Evolutionary conservation across 441 rosid species (phyloP), one percentile per base, ranked within the genome.

Genomic region (Daphne laureola): DNA sequence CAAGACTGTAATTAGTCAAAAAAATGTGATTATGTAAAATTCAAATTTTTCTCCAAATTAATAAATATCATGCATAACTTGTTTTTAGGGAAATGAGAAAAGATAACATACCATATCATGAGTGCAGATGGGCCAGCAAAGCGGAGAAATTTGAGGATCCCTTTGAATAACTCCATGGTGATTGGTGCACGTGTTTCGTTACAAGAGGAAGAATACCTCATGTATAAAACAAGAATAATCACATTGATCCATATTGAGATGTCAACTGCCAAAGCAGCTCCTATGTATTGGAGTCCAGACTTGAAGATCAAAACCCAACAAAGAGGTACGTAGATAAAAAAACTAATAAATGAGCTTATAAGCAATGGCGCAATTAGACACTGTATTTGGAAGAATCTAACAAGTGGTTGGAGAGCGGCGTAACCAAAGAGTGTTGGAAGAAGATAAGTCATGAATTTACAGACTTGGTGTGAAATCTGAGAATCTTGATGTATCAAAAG

Each of bases 241-340:
- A 67, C 78, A 26, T 74, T 69, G 17, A 82, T 40, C 89, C 83
- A 82, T 47, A 68, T 62, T 11, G 88, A 82, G 25, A 76, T 56
- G 53, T 79, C 27, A 0, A 71, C 58, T 8, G 92, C 76, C 57
- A 79, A 14, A 21, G 88, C 92, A 48, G 79, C 88, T 23, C 88
- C 88, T 11, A 79, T 15, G 54, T 60, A 67, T 13, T 58, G 57
- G 17, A 82, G 74, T 31, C 73, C 70, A n/a, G 78, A 73, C 59
- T 75, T 79, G 58, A 75, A 84, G 14, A 84, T 84, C 51, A 84
- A 46, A 25, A 50, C 63, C 92, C 88, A 84, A 41, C 74, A 78
- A 14, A 82, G 51, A 47, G 69, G 69, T 55, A 74, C 47, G 12
- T 82, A 86, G 54, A 82, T 51, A 54, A 64, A 58, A 47, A 84